Conservation (phyloP, 176 grass and related monocot species). For the Bromus sterilis region DNA sequence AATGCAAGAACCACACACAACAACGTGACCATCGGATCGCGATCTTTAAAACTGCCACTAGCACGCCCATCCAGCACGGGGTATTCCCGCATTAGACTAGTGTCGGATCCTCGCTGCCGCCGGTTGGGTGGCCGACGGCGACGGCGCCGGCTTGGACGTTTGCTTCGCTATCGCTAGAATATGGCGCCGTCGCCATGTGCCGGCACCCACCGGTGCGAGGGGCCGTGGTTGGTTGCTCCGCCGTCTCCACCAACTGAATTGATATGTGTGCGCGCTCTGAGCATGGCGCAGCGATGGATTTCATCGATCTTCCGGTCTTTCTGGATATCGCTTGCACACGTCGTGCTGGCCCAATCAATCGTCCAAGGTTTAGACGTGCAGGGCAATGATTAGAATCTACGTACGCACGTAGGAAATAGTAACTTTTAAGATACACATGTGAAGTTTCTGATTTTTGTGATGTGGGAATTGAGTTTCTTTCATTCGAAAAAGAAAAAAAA, state of each 20-base stretch:
- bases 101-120: not conserved
- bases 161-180: not conserved
- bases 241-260: constrained; percentile 24
- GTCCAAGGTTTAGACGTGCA: not conserved
- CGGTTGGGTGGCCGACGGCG: not conserved
- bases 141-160: constrained; percentile 3
- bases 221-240: constrained; percentile 20
- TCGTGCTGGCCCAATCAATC: not conserved
- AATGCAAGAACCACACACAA: not conserved
- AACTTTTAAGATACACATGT: too few relatives aligned
- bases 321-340: not conserved
- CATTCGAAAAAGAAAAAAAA: too few relatives aligned
- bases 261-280: not conserved
- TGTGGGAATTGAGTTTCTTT: too few relatives aligned
- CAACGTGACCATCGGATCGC: not conserved
- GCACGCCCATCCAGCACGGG: not conserved
- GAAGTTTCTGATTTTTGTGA: too few relatives aligned
- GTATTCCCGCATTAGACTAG: not conserved
- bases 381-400: not conserved
- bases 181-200: constrained; percentile 28
- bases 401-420: too few relatives aligned
- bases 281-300: not conserved
- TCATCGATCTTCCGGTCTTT: not conserved
- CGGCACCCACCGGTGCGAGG: not conserved
- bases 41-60: not conserved